phyloP scores from a whole-genome alignment of 108 stramenopile genomes.

The Cyclotella sp. region DNA sequence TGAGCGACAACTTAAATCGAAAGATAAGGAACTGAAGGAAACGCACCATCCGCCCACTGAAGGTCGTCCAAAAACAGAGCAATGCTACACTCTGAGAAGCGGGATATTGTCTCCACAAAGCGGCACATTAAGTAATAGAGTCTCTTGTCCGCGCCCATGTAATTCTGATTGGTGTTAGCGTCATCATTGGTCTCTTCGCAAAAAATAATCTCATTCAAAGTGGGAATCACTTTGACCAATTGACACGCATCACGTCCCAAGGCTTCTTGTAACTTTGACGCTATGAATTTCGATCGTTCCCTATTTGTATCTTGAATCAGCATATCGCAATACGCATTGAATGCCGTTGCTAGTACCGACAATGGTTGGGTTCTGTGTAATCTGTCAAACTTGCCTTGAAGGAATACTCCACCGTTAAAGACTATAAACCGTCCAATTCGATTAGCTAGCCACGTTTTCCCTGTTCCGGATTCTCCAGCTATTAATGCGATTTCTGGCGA shows the following conservation, averaged over 20 bases:
- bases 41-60: constrained; percentile 24
- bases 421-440: too few relatives aligned
- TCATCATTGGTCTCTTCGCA: neutral
- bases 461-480: too few relatives aligned
- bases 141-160: neutral
- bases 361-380: too few relatives aligned
- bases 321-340: neutral
- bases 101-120: neutral
- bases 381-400: too few relatives aligned
- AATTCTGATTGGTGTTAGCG: neutral
- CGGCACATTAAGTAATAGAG: neutral
- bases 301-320: neutral
- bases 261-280: neutral
- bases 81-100: neutral
- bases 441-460: too few relatives aligned
- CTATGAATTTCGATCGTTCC: neutral
- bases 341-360: neutral
- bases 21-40: neutral
- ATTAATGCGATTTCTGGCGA: too few relatives aligned
- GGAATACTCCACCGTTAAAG: too few relatives aligned
- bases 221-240: neutral
- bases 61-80: constrained; percentile 19
- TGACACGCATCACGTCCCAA: neutral
- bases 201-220: neutral
- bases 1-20: too few relatives aligned